Base-by-base conservation (phyloP, 495 filamentous ascomycete species). In the Friedmanniomyces endolithicus region DNA sequence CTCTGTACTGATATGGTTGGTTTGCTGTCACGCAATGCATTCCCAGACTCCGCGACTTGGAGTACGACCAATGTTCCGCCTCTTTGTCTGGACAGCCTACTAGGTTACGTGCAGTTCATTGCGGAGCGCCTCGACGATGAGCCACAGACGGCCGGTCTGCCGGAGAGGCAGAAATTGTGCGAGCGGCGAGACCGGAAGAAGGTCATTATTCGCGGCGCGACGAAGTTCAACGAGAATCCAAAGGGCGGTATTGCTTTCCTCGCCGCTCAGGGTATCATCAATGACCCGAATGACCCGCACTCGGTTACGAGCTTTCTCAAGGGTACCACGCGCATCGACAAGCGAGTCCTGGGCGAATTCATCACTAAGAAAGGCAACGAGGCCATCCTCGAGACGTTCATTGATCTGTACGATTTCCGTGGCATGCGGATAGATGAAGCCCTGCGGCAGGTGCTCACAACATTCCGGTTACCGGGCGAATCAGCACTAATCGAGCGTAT, bases 21-120 rank as follows among this genome's bases (percentile, higher is more conserved):
- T 2, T 70, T 99, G 35, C 75, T 99, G 35, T 89, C 92, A 25
- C 77, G 92, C 52, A 97, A 94, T 64, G 92, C 92, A 11, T 88
- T 99, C 61, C 92, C 92, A 8, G 92, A 99, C 64, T 95, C 92
- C 2, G 94, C 90, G 11, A 97, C 90, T 22, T 99, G 92, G 92
- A 99, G 92, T 67, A 99, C 92, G 0, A 96, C 92, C 24, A 99
- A 94, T 65, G 92, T 99, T 11, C 92, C 92, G 17, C 92, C 94
- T 2, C 69, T 99, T 19, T 99, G 94, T 64, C 72, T 99, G 9
- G 92, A 99, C 64, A 85, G 92, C 45, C 76, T 97, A 1, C 75
- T 99, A 14, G 82, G 88, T 16, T 97, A 88, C 60, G 77, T 99
- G 40, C 89, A 94, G 62, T 95, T 84, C 50, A 82, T 99, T 53